Percentiles rank a stretch among this genome's conserved stretches.
Conservation (phyloP, 139 green algal genomes). For the Tetradesmus obliquus region DNA sequence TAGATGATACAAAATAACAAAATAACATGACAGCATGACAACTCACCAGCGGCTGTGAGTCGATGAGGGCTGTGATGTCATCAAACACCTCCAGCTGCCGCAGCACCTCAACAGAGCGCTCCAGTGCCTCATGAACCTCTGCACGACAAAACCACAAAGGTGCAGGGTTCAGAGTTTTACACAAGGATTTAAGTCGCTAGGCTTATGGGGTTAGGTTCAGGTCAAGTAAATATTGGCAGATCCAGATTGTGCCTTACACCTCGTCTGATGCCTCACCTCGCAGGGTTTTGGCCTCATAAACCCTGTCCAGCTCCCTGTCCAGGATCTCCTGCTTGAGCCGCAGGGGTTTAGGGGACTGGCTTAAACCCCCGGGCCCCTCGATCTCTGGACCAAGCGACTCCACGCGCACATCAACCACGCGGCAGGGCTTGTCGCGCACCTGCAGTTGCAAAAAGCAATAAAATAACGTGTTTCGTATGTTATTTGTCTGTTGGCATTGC, state of each 20-base stretch:
- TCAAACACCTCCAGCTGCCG: slow-evolving; percentile 75
- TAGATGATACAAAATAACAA: background rate
- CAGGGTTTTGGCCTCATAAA: slow-evolving; percentile 61
- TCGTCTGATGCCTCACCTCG: background rate
- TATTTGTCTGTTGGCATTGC: too few species aligned
- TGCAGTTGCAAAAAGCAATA: background rate
- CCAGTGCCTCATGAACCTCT: slow-evolving; percentile 73
- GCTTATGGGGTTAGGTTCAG: background rate
- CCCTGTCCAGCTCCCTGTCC: slow-evolving; percentile 50
- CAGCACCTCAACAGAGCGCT: slow-evolving; percentile 65
- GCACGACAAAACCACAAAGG: slow-evolving; percentile 46
- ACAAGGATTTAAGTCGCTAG: background rate
- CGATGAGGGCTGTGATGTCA: slow-evolving; percentile 66
- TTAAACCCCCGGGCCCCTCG: background rate
- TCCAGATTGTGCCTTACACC: too few species aligned
- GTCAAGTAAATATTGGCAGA: too few species aligned
- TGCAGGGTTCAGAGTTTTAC: too few species aligned
- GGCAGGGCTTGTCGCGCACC: slow-evolving; percentile 38
- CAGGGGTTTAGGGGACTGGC: slow-evolving; percentile 6
- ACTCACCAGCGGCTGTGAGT: slow-evolving; percentile 57
- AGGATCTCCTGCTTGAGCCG: slow-evolving; percentile 60
- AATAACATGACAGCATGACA: background rate
- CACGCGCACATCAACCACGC: slow-evolving; percentile 18
- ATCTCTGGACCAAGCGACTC: background rate
- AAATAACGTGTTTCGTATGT: background rate